Evolutionary conservation across 768 basidiomycete species (phyloP), one percentile per base, ranked within the genome.

Genomic region (Baorangia bicolor): DNA sequence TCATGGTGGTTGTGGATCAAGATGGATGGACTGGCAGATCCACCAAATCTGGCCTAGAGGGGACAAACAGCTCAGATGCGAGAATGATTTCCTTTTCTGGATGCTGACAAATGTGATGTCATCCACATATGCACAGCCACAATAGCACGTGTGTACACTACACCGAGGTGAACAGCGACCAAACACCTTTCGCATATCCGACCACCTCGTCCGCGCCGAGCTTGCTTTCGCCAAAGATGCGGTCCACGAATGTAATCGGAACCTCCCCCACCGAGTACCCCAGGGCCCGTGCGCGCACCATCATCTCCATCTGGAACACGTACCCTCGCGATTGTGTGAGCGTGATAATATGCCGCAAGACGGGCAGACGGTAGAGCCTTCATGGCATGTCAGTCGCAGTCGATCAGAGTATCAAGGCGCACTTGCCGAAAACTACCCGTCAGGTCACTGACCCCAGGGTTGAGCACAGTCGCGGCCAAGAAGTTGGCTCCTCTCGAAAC

Each of bases 291-390:
- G 94, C 94, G 1, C 94, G 83, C 20, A 93, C 94, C 82, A 95
- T 95, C 88, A 95, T 96, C 70, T 96, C 94, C 94, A 96, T 96
- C 78, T 96, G 94, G 77, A 96, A 95, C 30, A 96, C 94, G 64
- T 95, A 96, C 10, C 94, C 94, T 60, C 90, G 90, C 3, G 92
- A 93, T 57, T 87, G 81, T 2, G 90, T 93, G 60, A 87, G 80
- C 5, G 87, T 83, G 63, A 96, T 95, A 65, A 96, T 89, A 61
- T 92, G 85, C 45, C 81, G 82, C 51, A 96, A 77, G 8, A 90
- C 94, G 1, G 80, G 78, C 12, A 84, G 69, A 37, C 90, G 85
- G 69, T 96, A 96, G 16, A 96, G 71, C 56, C 91, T 91, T 41
- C 1, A 31, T 25, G 38, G 6, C 18, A 51, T 13, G 20, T 63